phyloP scores from a whole-genome alignment of 257 asterid genomes.

The Nicotiana attenuata region DNA sequence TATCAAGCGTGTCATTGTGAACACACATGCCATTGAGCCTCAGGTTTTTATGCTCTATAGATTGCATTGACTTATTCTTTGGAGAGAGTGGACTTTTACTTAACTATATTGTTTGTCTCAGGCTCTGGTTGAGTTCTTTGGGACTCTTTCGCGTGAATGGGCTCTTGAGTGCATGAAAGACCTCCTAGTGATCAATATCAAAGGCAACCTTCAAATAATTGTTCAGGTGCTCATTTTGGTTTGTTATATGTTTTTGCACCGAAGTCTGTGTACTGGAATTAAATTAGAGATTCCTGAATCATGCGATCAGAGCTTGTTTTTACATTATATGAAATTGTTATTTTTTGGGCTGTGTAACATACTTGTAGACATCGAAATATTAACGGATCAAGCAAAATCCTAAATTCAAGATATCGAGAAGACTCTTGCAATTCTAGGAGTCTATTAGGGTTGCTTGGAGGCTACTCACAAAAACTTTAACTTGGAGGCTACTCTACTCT shows the following conservation, averaged over 20 bases:
- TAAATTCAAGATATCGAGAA: too few species aligned
- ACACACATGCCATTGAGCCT: slow-evolving; percentile 99
- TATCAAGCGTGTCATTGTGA: slow-evolving; percentile 96
- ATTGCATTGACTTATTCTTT: slow-evolving; percentile 1
- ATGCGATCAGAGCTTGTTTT: background rate
- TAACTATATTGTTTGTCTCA: slow-evolving; percentile 30
- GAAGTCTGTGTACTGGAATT: background rate
- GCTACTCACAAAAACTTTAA: too few species aligned
- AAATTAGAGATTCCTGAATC: background rate
- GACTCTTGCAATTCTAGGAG: too few species aligned
- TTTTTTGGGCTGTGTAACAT: background rate
- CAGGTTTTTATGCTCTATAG: slow-evolving; percentile 51
- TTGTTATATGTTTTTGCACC: background rate
- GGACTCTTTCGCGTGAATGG: slow-evolving; percentile 90
- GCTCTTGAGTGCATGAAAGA: slow-evolving; percentile 97
- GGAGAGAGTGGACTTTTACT: slow-evolving; percentile 5
- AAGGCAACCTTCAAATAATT: slow-evolving; percentile 96
- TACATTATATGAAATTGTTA: background rate
- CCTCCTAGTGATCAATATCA: slow-evolving; percentile 77
- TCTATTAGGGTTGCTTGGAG: too few species aligned
- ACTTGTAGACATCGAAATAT: too few species aligned
- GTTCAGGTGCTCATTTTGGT: slow-evolving; percentile 59
- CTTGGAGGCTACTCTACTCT: too few species aligned
- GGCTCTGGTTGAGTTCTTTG: slow-evolving; percentile 93
- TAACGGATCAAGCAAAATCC: too few species aligned